Conservation (phyloP, 2,329 filamentous ascomycete genomes). For the Colletotrichum costaricense region DNA sequence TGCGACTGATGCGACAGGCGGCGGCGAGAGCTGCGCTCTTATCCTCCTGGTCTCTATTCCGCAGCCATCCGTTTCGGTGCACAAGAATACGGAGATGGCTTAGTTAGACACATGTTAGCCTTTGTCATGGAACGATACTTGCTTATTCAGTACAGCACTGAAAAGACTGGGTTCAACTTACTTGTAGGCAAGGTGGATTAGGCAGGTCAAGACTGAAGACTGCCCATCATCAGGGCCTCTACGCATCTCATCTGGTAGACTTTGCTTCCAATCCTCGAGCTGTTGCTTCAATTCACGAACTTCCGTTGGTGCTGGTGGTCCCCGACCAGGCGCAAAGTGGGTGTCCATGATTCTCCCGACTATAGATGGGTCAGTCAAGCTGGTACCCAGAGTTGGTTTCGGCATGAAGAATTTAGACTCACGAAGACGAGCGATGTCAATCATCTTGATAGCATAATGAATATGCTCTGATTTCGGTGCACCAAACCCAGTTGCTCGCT, state of each 20-base stretch:
- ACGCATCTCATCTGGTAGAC: conserved; percentile 46
- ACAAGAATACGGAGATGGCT: conserved; percentile 51
- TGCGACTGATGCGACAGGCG: conserved; percentile 49
- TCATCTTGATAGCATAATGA: conserved; percentile 51
- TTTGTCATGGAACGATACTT: too few species aligned
- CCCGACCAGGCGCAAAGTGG: conserved; percentile 49
- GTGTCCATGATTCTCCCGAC: conserved; percentile 49
- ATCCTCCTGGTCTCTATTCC: conserved; percentile 41
- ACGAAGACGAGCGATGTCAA: conserved; percentile 49
- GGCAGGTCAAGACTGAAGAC: conserved; percentile 48
- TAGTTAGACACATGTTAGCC: not conserved
- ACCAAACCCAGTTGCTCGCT: conserved; percentile 41
- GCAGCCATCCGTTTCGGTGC: conserved; percentile 48
- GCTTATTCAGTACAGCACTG: not conserved
- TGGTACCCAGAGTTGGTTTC: too few species aligned
- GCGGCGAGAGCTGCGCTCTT: conserved; percentile 45
- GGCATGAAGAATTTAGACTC: conserved; percentile 1
- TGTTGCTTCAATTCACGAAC: conserved; percentile 43
- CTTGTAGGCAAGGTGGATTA: conserved; percentile 52
- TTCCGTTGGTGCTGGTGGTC: conserved; percentile 41
- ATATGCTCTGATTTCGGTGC: conserved; percentile 47
- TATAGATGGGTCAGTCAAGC: conserved; percentile 21
- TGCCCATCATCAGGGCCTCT: conserved; percentile 45
- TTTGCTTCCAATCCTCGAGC: conserved; percentile 48
- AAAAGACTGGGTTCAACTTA: conserved; percentile 27